Base-by-base conservation (phyloP, 2,329 filamentous ascomycete genomes). In the Curvularia sp. region DNA sequence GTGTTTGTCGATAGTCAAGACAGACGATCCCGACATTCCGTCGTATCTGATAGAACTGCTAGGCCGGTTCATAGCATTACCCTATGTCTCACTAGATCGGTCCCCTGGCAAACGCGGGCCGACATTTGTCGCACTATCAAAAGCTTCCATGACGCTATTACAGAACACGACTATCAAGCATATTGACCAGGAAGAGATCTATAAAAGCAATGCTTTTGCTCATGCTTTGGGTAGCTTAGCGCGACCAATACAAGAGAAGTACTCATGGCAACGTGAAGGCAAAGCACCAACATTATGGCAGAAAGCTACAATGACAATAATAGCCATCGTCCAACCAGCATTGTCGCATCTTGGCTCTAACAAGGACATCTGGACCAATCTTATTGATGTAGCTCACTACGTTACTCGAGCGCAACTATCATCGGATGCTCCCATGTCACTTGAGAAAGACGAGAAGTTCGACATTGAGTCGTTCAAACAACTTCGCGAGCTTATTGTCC, bases 111-210 rank as follows among this genome's bases (percentile, higher is more conserved):
- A 69, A 53, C 72, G 71, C 49, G 87, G 87, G 55, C 90, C 92
- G 6, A 96, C 92, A 0, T 98, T 93, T 72, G 87, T 99, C 54
- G 94, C 95, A 32, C 86, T 98, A 71, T 92, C 93, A 1, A 96
- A 95, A 75, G 86, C 86, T 19, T 87, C 89, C 57, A 95, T 97
- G 84, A 80, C 83, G 2, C 84, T 92, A 45, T 77, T 96, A 1
- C 83, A 90, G 62, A 79, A 78, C 0, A 78, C 92, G 2, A 80
- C 89, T 3, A 76, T 86, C 3, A 78, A 81, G 15, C 87, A 91
- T 61, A 83, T 86, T 0, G 75, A 79, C 0, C 86, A 90, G 23
- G 71, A 80, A n/a, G 86, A 90, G 34, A 86, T 96, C 0, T 93
- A 93, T 69, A 80, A 79, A 1, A 87, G 87, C 43, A 87, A 87